These are phyloP conservation scores for Phaeosphaeriaceae sp. DNA, from an alignment of 2,329 filamentous ascomycete genomes.

Conservation along the genomic window DNA sequence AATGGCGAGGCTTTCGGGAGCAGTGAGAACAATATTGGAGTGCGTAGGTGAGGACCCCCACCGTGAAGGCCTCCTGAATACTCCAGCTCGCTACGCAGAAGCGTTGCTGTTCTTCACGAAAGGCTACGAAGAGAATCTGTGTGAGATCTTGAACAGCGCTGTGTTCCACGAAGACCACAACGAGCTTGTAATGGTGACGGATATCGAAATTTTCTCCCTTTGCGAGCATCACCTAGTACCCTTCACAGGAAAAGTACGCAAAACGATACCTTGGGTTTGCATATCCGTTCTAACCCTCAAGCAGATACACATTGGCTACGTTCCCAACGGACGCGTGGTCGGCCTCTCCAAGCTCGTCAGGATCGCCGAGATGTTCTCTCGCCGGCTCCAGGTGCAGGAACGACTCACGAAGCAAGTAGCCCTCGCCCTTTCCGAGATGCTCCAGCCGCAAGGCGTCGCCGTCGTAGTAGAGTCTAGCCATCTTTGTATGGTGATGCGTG, in stretches of 20 bases:
- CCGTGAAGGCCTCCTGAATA: conserved; percentile 67
- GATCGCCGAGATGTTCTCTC: conserved; percentile 95
- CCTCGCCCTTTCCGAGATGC: conserved; percentile 87
- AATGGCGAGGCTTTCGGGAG: conserved; percentile 66
- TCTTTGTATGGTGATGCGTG: conserved; percentile 98
- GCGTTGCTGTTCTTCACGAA: conserved; percentile 96
- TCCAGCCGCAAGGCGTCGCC: conserved; percentile 92
- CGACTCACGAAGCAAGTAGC: conserved; percentile 95
- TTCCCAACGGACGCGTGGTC: conserved; percentile 87
- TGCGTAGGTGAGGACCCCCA: conserved; percentile 71
- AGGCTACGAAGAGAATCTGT: conserved; percentile 93
- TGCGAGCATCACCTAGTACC: conserved; percentile 98
- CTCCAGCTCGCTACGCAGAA: conserved; percentile 88
- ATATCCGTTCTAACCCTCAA: conserved; percentile 11
- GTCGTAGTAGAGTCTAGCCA: conserved; percentile 98
- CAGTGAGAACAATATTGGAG: conserved; percentile 68
- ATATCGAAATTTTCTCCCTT: conserved; percentile 92
- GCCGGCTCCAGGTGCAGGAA: conserved; percentile 93
- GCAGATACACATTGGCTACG: conserved; percentile 99
- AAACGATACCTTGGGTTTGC: neutral
- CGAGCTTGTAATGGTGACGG: conserved; percentile 96
- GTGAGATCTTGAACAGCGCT: conserved; percentile 89
- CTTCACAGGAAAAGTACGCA: conserved; percentile 88
- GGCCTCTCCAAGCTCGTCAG: conserved; percentile 94
- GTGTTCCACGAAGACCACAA: conserved; percentile 97